Evolutionary conservation across 1,284 basidiomycete genomes (phyloP), one percentile per base, ranked within the genome.

Genomic region (Cutaneotrichosporon cutaneum): DNA sequence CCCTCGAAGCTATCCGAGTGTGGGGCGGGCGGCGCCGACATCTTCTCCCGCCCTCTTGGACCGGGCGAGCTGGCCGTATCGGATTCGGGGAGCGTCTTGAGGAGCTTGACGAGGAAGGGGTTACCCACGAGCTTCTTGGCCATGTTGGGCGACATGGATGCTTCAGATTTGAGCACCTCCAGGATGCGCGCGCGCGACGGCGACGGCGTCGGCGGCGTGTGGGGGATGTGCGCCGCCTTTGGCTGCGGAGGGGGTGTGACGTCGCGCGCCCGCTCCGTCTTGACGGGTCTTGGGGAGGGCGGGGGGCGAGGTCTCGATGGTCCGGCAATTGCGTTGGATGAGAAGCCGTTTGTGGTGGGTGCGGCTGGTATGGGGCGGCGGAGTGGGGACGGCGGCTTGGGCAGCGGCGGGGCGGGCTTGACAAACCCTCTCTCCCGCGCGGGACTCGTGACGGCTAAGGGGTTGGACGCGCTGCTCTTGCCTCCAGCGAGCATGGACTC

Each of bases 181-280:
- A 72, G 69, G 26, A 78, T 70, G 16, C 68, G 66, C 3, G 69
- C 66, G 18, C 75, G 65, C 5, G 73, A 70, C 1, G 76, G 76
- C 9, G 76, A 76, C 3, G 75, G 74, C 14, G 74, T 74, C 0
- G 75, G 75, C 13, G 75, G 75, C 0, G 76, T 76, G 36, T 56
- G 48, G 4, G 58, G 59, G 1, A 52, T 22, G 7, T 47, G 27
- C 16, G 27, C n/a, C n/a, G n/a, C 36, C 7, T 65, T 66, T 0
- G 67, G 65, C 18, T 62, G 65, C 16, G 72, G 66, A 1, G 68
- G 48, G 10, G 72, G 71, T 1, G 75, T 65, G 16, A 35, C 47
- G 30, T 64, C 56, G 6, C 62, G 52, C 7, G 54, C 16, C 10
- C 58, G 58, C 11, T 36, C 35, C 16, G 7, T 10, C 32, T 22